Base-by-base conservation (phyloP, 1,139 yeast species). In the Sugiyamaella neomexicana region DNA sequence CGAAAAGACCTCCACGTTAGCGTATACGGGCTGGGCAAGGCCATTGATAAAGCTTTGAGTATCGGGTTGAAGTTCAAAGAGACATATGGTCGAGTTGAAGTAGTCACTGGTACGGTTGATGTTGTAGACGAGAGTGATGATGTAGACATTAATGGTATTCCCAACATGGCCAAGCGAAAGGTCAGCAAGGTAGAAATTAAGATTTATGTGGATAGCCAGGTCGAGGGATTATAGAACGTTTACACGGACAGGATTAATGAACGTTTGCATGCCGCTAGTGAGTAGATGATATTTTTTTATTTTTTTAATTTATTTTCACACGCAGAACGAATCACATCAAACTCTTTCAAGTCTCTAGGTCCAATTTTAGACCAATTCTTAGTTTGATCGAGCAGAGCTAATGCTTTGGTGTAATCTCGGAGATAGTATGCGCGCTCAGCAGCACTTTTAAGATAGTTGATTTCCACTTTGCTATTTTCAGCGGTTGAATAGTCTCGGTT, bases 391-490 rank as follows among this genome's bases (percentile, higher is more conserved):
- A 68, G 55, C 6, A 69, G 56, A n/a, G 60, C 62, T 20, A 65
- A 52, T 0, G 68, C 71, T 46, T 53, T 50, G 13, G 50, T 38
- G 50, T 68, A 72, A 43, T 70, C 63, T 5, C 66, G 54, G 13
- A 59, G 46, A 55, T 60, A 72, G 53, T 63, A 68, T n/a, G 69
- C 71, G 27, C 70, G 58, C 52, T 72, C 75, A 3, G 70, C 71
- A 1, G 71, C 72, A 44, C 64, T 64, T 46, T 68, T 65, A 32
- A 70, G 51, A 42, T 65, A 62, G 43, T 60, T 63, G 25, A 68
- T 61, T 17, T 67, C 69, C 13, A 68, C 60, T 42, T 67, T 68
- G 34, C 54, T 60, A 5, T 12, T 29, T n/a, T 41, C 51, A 1
- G 51, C 39, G 9, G 16, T 16, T 10, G 44, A 31, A 15, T 50